Base-by-base conservation (phyloP, 371 early-diverging fungal genomes). In the Lichtheimia ornata region DNA sequence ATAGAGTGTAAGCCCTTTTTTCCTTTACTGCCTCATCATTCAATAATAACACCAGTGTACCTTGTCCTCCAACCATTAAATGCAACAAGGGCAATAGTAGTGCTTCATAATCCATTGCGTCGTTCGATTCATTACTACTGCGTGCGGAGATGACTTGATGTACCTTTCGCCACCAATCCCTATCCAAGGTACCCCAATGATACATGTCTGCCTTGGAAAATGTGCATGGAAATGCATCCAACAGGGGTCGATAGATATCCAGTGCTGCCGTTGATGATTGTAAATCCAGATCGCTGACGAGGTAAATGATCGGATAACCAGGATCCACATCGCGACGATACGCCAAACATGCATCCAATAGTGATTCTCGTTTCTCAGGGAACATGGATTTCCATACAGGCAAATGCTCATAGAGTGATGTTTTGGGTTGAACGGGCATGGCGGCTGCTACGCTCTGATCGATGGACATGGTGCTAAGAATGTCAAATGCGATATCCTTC, bases 31-130 rank as follows among this genome's bases (percentile, higher is more conserved):
- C 53, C n/a, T n/a, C n/a, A n/a, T n/a, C n/a, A n/a, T n/a, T n/a
- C n/a, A n/a, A n/a, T n/a, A n/a, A n/a, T n/a, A n/a, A n/a, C n/a
- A n/a, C n/a, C n/a, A n/a, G n/a, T n/a, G n/a, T n/a, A 77, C 77
- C 78, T 72, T 74, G 67, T 43, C 67, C 62, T 49, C 72, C 74
- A 50, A 77, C 63, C n/a, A 74, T 53, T 20, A 77, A 72, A 50
- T 77, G 67, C 11, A 77, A 58, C 6, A 77, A 53, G 41, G 78
- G 74, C 17, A 69, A 66, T 25, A 77, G 50, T n/a, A 77, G 22
- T 24, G 49, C 45, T 5, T 64, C 69, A 51, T 77, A 72, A 56
- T 77, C 58, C 4, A 72, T 66, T 9, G 28, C 62, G 27, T 12
- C 55, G 55, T 63, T 58, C 17, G 40, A 35, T 9, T 35, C 35